Evolutionary conservation across 1,139 yeast genomes (phyloP).

Genomic region (Hemisphaericaspora xylofermentans): DNA sequence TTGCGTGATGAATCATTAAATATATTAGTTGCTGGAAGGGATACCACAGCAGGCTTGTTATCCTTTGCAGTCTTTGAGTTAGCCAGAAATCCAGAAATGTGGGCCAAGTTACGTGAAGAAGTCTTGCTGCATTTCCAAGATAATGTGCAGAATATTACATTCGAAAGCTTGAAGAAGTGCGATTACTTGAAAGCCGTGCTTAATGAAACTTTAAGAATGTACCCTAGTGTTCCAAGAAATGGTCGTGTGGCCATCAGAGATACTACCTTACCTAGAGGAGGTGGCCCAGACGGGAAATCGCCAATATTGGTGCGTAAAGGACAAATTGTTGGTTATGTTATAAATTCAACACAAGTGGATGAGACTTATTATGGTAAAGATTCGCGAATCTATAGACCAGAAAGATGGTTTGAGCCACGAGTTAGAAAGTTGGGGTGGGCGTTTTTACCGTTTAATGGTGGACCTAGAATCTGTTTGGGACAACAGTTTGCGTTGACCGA

Average conservation of each 20-base stretch:
- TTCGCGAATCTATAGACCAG: constrained; percentile 46
- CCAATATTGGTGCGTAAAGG: constrained; percentile 49
- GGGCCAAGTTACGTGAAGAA: constrained; percentile 33
- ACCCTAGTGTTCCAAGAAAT: constrained; percentile 55
- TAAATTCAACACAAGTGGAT: constrained; percentile 43
- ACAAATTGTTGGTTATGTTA: constrained; percentile 35
- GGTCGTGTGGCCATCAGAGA: constrained; percentile 41
- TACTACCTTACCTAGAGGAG: constrained; percentile 50
- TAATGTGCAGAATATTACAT: constrained; percentile 26
- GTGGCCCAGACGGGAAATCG: constrained; percentile 44
- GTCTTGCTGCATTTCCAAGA: constrained; percentile 31
- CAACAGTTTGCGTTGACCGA: constrained; percentile 49
- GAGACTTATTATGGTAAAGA: constrained; percentile 45
- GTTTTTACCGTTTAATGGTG: constrained; percentile 45
- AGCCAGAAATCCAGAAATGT: constrained; percentile 39
- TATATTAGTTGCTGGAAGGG: constrained; percentile 48
- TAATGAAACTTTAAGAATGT: constrained; percentile 50
- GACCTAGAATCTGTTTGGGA: constrained; percentile 46
- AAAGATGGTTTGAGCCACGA: constrained; percentile 44
- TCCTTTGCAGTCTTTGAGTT: constrained; percentile 44
- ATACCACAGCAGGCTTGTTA: constrained; percentile 47
- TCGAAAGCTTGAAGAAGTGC: constrained; percentile 51
- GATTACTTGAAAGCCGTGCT: constrained; percentile 47
- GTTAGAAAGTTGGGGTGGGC: constrained; percentile 41
- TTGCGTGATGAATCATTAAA: constrained; percentile 47